A percentile compares a stretch with the other conserved stretches of the same genome.
Conservation (phyloP, 176 grass and related monocot species). For the bread wheat (Triticum aestivum) region IWGSC_CS_RefSeq_v2.1 NC_057812.1:191337990-191338489, state of each 20-base stretch:
- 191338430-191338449: conserved; percentile 64
- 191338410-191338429: conserved; percentile 71
- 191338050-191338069: conserved; percentile 51
- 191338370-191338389: conserved; percentile 62
- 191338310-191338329: conserved; percentile 44
- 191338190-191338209: conserved; percentile 46
- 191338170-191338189: conserved; percentile 61
- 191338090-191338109: neutral
- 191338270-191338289: conserved; percentile 24
- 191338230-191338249: conserved; percentile 18
- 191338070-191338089: conserved; percentile 42
- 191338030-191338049: conserved; percentile 83
- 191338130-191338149: conserved; percentile 55
- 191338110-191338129: conserved; percentile 35
- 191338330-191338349: conserved; percentile 75
- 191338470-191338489: conserved; percentile 78
- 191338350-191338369: conserved; percentile 58
- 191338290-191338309: conserved; percentile 33
- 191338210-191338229: conserved; percentile 24
- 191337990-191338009: conserved; percentile 8
- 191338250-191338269: conserved; percentile 26
- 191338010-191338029: conserved; percentile 71
- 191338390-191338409: conserved; percentile 69
- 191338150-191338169: conserved; percentile 48
- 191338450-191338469: conserved; percentile 81